Evolutionary conservation across 768 basidiomycete genomes (phyloP).

Genomic region (Austroboletus festivus): DNA sequence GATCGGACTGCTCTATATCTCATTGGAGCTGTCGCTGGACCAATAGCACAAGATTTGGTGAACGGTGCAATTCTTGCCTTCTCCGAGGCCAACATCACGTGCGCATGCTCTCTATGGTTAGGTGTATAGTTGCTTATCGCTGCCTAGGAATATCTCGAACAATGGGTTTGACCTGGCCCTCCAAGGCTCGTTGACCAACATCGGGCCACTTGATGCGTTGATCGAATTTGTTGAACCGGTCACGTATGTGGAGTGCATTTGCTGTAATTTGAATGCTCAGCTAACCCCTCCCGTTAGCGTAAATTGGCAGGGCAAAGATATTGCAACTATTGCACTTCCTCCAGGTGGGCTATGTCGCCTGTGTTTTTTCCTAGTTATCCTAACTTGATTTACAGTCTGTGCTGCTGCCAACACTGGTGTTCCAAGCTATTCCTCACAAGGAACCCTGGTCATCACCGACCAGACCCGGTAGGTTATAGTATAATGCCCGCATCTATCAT

Average conservation of each 20-base stretch:
- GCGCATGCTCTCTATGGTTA: conserved; percentile 9
- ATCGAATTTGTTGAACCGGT: conserved; percentile 66
- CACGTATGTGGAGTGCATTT: conserved; percentile 37
- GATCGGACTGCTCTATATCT: conserved; percentile 63
- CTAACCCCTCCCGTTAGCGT: conserved; percentile 41
- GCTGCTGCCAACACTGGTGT: conserved; percentile 65
- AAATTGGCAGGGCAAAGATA: conserved; percentile 60
- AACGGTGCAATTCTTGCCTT: conserved; percentile 54
- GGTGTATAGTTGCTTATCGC: conserved; percentile 49
- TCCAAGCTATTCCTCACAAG: conserved; percentile 56
- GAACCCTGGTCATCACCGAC: conserved; percentile 55
- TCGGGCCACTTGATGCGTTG: conserved; percentile 66
- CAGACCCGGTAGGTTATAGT: conserved; percentile 38
- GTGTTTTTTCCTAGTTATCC: background rate
- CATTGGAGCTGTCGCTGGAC: conserved; percentile 68
- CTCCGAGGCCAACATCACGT: conserved; percentile 57
- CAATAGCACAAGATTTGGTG: conserved; percentile 63
- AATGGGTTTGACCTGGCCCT: conserved; percentile 62
- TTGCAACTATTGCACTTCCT: conserved; percentile 62
- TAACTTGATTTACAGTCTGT: conserved; percentile 44
- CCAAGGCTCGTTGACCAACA: conserved; percentile 55
- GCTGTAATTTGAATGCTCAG: background rate
- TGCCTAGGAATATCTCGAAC: conserved; percentile 51
- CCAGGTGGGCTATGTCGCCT: conserved; percentile 38
- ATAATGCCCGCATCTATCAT: background rate